A percentile compares a stretch with the other conserved stretches of the same genome.
These are phyloP conservation scores for Brettanomyces naardenensis DNA, from an alignment of 805 yeast species.

Conservation along the genomic window DNA sequence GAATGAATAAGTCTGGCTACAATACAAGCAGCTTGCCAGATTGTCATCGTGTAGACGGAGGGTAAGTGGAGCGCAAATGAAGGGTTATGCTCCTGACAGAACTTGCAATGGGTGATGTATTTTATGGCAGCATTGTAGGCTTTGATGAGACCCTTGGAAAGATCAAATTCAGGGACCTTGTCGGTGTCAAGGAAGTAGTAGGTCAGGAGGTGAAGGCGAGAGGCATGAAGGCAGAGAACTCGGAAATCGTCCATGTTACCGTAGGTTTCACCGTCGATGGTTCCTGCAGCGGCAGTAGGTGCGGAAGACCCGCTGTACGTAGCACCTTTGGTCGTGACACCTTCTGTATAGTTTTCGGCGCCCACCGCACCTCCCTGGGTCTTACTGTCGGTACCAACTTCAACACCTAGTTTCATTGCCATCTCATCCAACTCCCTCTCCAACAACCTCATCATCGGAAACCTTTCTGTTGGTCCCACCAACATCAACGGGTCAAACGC, in stretches of 20 bases:
- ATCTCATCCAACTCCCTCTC: slow-evolving; percentile 68
- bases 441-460: slow-evolving; percentile 66
- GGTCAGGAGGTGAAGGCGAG: slow-evolving; percentile 76
- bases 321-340: background rate
- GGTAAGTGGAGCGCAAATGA: slow-evolving; percentile 74
- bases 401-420: slow-evolving; percentile 42
- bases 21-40: slow-evolving; percentile 91
- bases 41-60: slow-evolving; percentile 66
- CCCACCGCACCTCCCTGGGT: too few relatives aligned
- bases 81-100: slow-evolving; percentile 50
- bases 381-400: slow-evolving; percentile 22
- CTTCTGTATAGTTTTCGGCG: too few relatives aligned
- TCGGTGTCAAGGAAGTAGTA: slow-evolving; percentile 71
- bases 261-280: background rate
- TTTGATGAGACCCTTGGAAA: slow-evolving; percentile 64
- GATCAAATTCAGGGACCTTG: slow-evolving; percentile 44
- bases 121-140: slow-evolving; percentile 76
- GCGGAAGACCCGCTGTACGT: too few relatives aligned
- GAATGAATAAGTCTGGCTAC: slow-evolving; percentile 76
- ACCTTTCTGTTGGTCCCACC: slow-evolving; percentile 59
- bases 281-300: background rate
- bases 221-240: slow-evolving; percentile 57
- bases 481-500: slow-evolving; percentile 59
- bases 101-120: slow-evolving; percentile 57
- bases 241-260: slow-evolving; percentile 55